A percentile compares a stretch with the other conserved stretches of the same genome.
Evolutionary conservation across 1,284 basidiomycete genomes (phyloP).

Genomic region (Puccinia horiana): DNA sequence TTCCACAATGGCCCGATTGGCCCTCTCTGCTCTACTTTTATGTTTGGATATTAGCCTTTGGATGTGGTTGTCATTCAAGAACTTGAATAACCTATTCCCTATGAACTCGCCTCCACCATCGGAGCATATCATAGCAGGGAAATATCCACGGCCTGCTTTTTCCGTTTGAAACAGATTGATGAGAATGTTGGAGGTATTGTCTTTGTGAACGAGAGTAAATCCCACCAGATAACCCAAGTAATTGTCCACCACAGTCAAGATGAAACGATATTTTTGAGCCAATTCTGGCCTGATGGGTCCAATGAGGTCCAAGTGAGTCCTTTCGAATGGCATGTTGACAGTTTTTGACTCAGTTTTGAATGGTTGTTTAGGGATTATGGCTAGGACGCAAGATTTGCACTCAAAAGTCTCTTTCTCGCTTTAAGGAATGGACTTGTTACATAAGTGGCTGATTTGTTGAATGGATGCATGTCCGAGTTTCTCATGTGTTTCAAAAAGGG

Average conservation of each 20-base stretch:
- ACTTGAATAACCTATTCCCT: neutral
- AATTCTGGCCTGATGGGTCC: neutral
- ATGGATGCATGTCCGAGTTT: no score
- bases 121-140: neutral
- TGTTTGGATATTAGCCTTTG: neutral
- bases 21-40: neutral
- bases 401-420: no score
- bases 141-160: neutral
- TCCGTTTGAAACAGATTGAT: neutral
- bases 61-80: neutral
- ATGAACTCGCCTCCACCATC: neutral
- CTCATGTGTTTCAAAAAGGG: no score
- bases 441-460: no score
- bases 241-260: neutral
- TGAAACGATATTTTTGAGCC: neutral
- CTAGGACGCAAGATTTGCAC: no score
- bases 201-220: neutral
- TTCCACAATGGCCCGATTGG: neutral
- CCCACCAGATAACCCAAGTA: neutral
- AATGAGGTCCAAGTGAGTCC: no score
- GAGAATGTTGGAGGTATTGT: neutral
- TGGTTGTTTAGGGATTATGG: no score
- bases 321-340: no score
- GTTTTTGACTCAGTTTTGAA: no score
- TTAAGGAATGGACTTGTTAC: no score